Conservation (phyloP, 805 yeast genomes). For the Candida xyloterini region DNA sequence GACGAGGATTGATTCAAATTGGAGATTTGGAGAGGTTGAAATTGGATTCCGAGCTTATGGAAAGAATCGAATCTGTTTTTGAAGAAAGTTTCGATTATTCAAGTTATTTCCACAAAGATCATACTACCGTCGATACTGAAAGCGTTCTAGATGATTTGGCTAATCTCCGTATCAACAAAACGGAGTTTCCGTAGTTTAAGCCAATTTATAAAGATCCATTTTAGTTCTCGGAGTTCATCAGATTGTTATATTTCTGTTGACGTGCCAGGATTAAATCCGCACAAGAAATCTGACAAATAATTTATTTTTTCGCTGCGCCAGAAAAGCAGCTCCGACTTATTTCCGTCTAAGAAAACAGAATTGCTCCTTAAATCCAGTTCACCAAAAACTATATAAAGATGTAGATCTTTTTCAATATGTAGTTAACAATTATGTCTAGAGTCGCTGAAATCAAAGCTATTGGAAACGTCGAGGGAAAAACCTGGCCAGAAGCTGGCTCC, state of each 20-base stretch:
- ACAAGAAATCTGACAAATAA: too few relatives aligned
- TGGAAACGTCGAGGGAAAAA: constrained; percentile 17
- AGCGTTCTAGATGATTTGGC: constrained; percentile 14
- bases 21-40: constrained; percentile 37
- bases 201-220: too few relatives aligned
- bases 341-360: too few relatives aligned
- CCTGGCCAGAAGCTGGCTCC: constrained; percentile 33
- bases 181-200: too few relatives aligned
- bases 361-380: too few relatives aligned
- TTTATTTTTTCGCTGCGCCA: too few relatives aligned
- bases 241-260: too few relatives aligned
- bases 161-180: neutral
- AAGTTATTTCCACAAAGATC: constrained; percentile 16
- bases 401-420: too few relatives aligned
- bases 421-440: neutral
- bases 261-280: too few relatives aligned
- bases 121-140: constrained; percentile 10
- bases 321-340: too few relatives aligned
- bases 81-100: constrained; percentile 17
- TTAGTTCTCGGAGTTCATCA: too few relatives aligned
- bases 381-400: too few relatives aligned
- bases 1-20: constrained; percentile 37
- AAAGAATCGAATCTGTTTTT: constrained; percentile 13
- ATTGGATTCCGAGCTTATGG: constrained; percentile 17
- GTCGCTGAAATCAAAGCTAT: constrained; percentile 2